Evolutionary conservation across 1,284 basidiomycete species (phyloP), one percentile per base, ranked within the genome.

Genomic region (Kwoniella shivajii): DNA sequence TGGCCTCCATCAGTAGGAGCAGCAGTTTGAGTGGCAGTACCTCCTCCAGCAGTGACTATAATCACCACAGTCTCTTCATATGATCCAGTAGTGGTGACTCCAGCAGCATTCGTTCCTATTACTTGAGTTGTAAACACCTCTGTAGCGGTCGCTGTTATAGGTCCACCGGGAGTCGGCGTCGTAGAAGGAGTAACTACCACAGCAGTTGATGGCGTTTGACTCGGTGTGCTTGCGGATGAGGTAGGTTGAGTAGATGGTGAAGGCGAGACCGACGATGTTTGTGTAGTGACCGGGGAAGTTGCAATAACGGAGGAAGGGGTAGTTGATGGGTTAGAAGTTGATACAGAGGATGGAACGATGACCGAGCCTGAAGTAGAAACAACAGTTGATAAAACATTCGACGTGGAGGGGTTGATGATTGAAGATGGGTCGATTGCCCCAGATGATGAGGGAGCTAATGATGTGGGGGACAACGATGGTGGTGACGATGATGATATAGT

Each of bases 131-230:
- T 61, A 34, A 59, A 31, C 1, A 53, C 38, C 22, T 51, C 7
- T 9, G 63, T 65, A 7, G 60, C 63, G 4, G 63, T 65, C 27
- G 52, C 60, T 22, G 53, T 49, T 10, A 57, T 48, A 16, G 58
- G 50, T 16, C 46, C 39, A 20, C 50, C 56, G 2, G 60, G 18
- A 6, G 60, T 51, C 4, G 55, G 38, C 6, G 48, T 49, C 4
- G 46, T 43, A 4, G 49, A 36, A 13, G 49, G 27, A 6, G 49
- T 38, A 26, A 27, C 29, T n/a, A 22, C 18, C 13, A 24, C 48
- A 20, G 37, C 22, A 36, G 46, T 9, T 3, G 31, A 24, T 22
- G 22, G 30, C 2, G 41, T 30, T 29, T 52, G 56, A 18, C 22
- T 29, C 27, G n/a, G 45, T 36, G 37, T 18, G 26, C 30, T n/a